These are phyloP conservation scores for Xylariaceae sp. DNA, from an alignment of 2,329 filamentous ascomycete species.

Conservation along the genomic window DNA sequence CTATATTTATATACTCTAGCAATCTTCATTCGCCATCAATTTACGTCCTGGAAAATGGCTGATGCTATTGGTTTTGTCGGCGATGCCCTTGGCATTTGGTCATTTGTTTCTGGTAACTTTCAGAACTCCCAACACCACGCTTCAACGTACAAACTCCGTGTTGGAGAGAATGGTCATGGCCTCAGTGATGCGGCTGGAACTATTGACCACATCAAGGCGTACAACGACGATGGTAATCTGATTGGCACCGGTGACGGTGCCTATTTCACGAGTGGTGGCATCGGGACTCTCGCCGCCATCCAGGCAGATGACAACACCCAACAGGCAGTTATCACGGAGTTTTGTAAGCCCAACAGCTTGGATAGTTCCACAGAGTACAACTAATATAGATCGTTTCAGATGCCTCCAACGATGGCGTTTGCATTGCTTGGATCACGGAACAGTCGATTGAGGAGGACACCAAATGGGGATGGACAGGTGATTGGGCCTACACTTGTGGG, in stretches of 20 bases:
- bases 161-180: neutral
- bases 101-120: neutral
- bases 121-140: neutral
- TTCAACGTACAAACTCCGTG: slow-evolving; percentile 8
- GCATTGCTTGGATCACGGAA: slow-evolving; percentile 16
- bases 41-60: too few species aligned
- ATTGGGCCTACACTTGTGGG: slow-evolving; percentile 13
- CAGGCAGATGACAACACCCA: slow-evolving; percentile 6
- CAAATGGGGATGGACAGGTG: slow-evolving; percentile 17
- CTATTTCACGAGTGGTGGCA: neutral
- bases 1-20: too few species aligned
- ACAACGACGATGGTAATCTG: slow-evolving; percentile 13
- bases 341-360: slow-evolving; percentile 5
- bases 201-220: slow-evolving; percentile 7
- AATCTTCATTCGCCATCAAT: too few species aligned
- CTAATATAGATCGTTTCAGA: slow-evolving; percentile 3
- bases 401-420: slow-evolving; percentile 15
- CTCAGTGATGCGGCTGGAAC: slow-evolving; percentile 4
- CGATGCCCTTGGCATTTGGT: slow-evolving; percentile 7
- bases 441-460: slow-evolving; percentile 3
- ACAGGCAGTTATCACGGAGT: slow-evolving; percentile 15
- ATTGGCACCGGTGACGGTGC: slow-evolving; percentile 8
- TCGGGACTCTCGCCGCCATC: neutral
- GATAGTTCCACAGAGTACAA: neutral
- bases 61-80: slow-evolving; percentile 3